Evolutionary conservation across 208 protist species (phyloP).

Genomic region (Leishmania gerbilli): DNA sequence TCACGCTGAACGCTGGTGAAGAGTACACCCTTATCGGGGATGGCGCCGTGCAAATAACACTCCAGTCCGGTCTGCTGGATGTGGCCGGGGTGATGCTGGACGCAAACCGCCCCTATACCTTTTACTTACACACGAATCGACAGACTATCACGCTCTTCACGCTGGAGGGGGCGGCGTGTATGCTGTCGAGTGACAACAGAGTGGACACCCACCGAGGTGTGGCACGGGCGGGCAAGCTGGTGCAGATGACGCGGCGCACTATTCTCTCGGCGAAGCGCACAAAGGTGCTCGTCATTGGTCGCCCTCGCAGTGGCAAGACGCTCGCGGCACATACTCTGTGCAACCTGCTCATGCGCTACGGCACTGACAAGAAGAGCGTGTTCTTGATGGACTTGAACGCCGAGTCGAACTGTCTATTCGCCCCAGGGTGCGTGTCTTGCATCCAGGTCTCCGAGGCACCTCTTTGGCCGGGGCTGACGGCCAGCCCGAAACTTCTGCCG

Average conservation of each 20-base stretch:
- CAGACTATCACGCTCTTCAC: slow-evolving; percentile 63
- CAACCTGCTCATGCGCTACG: slow-evolving; percentile 56
- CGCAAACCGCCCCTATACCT: slow-evolving; percentile 47
- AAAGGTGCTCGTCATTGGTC: slow-evolving; percentile 75
- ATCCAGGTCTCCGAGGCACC: slow-evolving; percentile 36
- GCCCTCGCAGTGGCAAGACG: slow-evolving; percentile 57
- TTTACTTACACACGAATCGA: slow-evolving; percentile 42
- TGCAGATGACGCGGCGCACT: slow-evolving; percentile 63
- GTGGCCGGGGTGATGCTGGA: slow-evolving; percentile 71
- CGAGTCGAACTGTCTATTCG: slow-evolving; percentile 71
- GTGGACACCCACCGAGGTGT: slow-evolving; percentile 41
- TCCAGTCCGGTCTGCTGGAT: slow-evolving; percentile 73
- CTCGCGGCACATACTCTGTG: slow-evolving; percentile 73
- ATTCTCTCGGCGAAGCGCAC: slow-evolving; percentile 32
- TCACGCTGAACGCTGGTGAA: slow-evolving; percentile 77
- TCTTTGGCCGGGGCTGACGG: slow-evolving; percentile 56
- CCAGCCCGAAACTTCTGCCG: slow-evolving; percentile 44
- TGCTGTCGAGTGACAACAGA: slow-evolving; percentile 38
- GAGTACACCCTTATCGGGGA: slow-evolving; percentile 67
- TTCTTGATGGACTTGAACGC: slow-evolving; percentile 75
- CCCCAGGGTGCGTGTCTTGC: slow-evolving; percentile 64
- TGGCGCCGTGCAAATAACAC: slow-evolving; percentile 46
- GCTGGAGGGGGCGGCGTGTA: slow-evolving; percentile 68
- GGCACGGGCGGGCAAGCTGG: slow-evolving; percentile 45
- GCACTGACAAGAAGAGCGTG: slow-evolving; percentile 25